These are phyloP conservation scores for Trametes meyenii DNA, from an alignment of 768 basidiomycete species.

Conservation along the genomic window DNA sequence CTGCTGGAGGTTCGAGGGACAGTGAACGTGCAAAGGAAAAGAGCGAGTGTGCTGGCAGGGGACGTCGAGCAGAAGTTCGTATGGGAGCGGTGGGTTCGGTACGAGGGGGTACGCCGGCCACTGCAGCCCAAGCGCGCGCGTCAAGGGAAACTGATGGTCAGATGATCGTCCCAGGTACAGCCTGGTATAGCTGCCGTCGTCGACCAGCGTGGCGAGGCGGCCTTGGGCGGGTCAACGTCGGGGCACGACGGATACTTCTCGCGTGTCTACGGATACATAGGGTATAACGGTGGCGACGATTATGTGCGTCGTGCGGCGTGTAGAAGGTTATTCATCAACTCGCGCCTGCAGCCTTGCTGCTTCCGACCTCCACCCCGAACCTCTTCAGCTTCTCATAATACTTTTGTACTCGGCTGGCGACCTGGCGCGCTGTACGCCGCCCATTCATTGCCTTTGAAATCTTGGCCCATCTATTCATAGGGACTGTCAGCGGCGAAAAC, in stretches of 20 bases:
- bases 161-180: slow-evolving; percentile 22
- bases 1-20: not conserved
- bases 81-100: not conserved
- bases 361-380: slow-evolving; percentile 58
- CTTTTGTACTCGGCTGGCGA: slow-evolving; percentile 88
- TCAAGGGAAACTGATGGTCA: slow-evolving; percentile 23
- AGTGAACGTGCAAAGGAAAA: not conserved
- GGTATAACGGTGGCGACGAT: not conserved
- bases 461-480: slow-evolving; percentile 66
- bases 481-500: slow-evolving; percentile 9
- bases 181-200: slow-evolving; percentile 21
- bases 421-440: slow-evolving; percentile 74
- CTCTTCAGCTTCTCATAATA: slow-evolving; percentile 84
- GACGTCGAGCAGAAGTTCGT: not conserved
- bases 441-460: slow-evolving; percentile 85
- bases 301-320: not conserved
- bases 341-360: slow-evolving; percentile 19
- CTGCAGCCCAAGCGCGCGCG: slow-evolving; percentile 11
- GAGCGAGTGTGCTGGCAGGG: slow-evolving; percentile 24
- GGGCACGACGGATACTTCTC: not conserved
- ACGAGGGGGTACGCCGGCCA: not conserved
- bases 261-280: slow-evolving; percentile 10
- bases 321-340: not conserved
- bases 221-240: slow-evolving; percentile 11
- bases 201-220: not conserved